Evolutionary conservation across 495 filamentous ascomycete genomes (phyloP).

Genomic region (Echria macrotheca): DNA sequence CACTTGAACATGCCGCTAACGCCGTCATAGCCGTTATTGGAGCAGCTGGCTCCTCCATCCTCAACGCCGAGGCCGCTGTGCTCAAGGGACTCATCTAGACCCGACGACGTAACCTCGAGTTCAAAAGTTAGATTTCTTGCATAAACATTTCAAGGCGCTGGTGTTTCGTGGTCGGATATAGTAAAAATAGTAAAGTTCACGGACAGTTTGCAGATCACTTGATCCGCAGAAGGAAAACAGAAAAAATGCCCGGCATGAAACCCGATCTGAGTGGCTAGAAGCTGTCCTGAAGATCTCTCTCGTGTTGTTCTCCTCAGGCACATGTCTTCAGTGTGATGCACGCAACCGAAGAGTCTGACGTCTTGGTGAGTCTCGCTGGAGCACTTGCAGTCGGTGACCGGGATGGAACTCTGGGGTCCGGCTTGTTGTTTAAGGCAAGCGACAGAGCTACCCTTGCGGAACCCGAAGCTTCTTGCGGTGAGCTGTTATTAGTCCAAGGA

Average conservation of each 20-base stretch:
- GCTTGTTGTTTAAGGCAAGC: too few relatives aligned
- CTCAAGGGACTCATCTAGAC: slow-evolving; percentile 78
- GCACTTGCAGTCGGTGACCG: too few relatives aligned
- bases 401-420: too few relatives aligned
- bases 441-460: too few relatives aligned
- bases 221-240: background rate
- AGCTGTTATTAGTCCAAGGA: too few relatives aligned
- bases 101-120: background rate
- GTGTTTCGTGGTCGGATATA: background rate
- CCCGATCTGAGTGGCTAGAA: background rate
- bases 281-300: background rate
- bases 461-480: too few relatives aligned
- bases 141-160: background rate
- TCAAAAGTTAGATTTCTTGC: background rate
- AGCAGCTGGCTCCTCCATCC: slow-evolving; percentile 86
- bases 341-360: background rate
- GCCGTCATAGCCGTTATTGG: slow-evolving; percentile 68
- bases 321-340: background rate
- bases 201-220: slow-evolving; percentile 1
- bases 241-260: background rate
- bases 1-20: slow-evolving; percentile 5
- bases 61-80: slow-evolving; percentile 90
- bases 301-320: background rate
- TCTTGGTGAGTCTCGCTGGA: background rate
- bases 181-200: background rate